These are phyloP conservation scores for Colletotrichum sp. DNA, from an alignment of 2,329 filamentous ascomycete species.

Conservation along the genomic window DNA sequence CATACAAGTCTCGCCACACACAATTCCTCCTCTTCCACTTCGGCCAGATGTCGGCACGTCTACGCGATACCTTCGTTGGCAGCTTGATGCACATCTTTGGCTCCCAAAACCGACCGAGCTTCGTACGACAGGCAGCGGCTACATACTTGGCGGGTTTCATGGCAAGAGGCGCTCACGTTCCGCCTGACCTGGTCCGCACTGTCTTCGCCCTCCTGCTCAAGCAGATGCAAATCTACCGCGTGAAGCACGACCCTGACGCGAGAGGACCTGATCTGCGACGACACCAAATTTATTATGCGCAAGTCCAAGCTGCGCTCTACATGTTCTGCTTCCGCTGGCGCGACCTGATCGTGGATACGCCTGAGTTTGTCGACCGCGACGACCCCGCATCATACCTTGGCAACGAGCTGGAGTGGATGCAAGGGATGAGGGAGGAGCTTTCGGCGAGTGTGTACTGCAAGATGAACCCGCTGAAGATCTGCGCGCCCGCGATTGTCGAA, in stretches of 20 bases:
- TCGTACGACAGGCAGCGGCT: constrained; percentile 75
- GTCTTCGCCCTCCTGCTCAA: constrained; percentile 81
- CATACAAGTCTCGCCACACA: constrained; percentile 88
- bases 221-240: constrained; percentile 78
- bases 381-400: constrained; percentile 65
- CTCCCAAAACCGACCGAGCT: constrained; percentile 45
- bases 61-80: constrained; percentile 84
- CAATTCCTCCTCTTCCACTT: constrained; percentile 98
- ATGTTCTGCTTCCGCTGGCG: constrained; percentile 99
- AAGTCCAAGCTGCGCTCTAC: constrained; percentile 89
- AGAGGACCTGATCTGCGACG: constrained; percentile 84
- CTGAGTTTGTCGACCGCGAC: constrained; percentile 66
- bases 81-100: constrained; percentile 69
- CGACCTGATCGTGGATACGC: constrained; percentile 74
- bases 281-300: constrained; percentile 85
- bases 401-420: constrained; percentile 80
- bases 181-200: constrained; percentile 75
- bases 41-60: constrained; percentile 77
- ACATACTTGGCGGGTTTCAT: constrained; percentile 96
- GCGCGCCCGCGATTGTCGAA: constrained; percentile 85
- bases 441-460: constrained; percentile 82
- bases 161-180: constrained; percentile 84
- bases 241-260: constrained; percentile 74
- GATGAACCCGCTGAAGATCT: constrained; percentile 95
- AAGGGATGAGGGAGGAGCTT: constrained; percentile 75